Evolutionary conservation across 164 flowering plant species (phyloP), one percentile per base, ranked within the genome.

Genomic region (Macadamia tetraphylla): DNA sequence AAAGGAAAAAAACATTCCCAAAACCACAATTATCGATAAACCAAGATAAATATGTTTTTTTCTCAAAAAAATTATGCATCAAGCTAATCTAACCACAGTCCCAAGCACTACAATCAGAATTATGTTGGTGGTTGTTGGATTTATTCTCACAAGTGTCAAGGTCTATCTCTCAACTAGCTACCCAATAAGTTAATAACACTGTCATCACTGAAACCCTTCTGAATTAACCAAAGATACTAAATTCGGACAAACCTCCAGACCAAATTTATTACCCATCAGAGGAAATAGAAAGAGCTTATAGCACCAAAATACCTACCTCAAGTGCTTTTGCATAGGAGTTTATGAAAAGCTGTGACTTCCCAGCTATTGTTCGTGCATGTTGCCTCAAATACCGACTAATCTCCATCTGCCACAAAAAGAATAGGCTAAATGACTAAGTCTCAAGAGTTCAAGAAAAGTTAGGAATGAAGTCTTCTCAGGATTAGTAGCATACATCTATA

Each of bases 291-390:
- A 57, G 23, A 17, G 10, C 15, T 13, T 55, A 12, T 23, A 35
- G 29, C n/a, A 44, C 23, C 61, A 43, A 6, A 56, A n/a, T 60
- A 40, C 66, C 57, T 74, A 95, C 98, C 99, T 95, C 99, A 32
- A 95, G 88, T 73, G 99, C 99, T 81, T 95, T 95, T 1, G 99
- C 99, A 80, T 88, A 95, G 17, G 99, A 85, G 75, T 95, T 95
- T 43, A 95, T 95, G 67, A 95, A 95, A 14, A 91, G 86, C 76
- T 92, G 98, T 60, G 99, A 88, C 77, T 95, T 95, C 65, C 98
- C 99, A 56, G 92, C 91, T 67, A 91, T 91, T 61, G 91, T 87
- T 12, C 97, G 86, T 49, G 99, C 94, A 83, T 92, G 91, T 76
- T 92, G 94, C 78, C 98, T 83, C 84, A 95, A 73, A 75, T 85